Evolutionary conservation across 495 filamentous ascomycete species (phyloP).

Genomic region (Aspergillus nanangensis): DNA sequence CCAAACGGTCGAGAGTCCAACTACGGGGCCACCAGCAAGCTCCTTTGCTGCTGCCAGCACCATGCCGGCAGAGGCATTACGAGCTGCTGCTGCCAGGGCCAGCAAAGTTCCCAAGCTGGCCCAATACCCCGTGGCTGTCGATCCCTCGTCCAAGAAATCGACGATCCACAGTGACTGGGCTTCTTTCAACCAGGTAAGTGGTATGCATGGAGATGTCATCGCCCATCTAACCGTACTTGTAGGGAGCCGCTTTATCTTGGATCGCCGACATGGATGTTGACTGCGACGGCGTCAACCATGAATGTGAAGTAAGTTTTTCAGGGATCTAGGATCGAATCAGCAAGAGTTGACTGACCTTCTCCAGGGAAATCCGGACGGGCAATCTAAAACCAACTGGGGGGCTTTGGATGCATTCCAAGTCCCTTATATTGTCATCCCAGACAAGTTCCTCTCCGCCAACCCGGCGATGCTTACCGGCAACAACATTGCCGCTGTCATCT

Average conservation of each 20-base stretch:
- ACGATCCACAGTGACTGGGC: conserved; percentile 32
- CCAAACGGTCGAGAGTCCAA: background rate
- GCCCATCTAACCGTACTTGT: background rate
- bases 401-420: conserved; percentile 28
- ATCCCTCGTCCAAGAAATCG: no score
- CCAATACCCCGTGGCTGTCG: conserved; percentile 23
- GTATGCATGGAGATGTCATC: background rate
- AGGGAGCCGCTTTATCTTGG: conserved; percentile 30
- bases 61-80: background rate
- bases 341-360: background rate
- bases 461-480: conserved; percentile 20
- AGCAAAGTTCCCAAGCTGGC: conserved; percentile 18
- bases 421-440: conserved; percentile 28
- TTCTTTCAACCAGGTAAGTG: conserved; percentile 16
- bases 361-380: conserved; percentile 27
- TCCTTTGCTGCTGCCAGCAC: background rate
- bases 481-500: conserved; percentile 27
- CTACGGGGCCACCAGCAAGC: background rate
- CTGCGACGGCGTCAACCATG: conserved; percentile 27
- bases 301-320: conserved; percentile 18
- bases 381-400: conserved; percentile 24
- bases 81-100: conserved; percentile 3
- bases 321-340: background rate
- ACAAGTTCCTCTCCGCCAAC: conserved; percentile 20
- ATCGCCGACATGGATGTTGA: conserved; percentile 33